Evolutionary conservation across 1,284 basidiomycete species (phyloP).

Genomic region (Dichomitus squalens): DNA sequence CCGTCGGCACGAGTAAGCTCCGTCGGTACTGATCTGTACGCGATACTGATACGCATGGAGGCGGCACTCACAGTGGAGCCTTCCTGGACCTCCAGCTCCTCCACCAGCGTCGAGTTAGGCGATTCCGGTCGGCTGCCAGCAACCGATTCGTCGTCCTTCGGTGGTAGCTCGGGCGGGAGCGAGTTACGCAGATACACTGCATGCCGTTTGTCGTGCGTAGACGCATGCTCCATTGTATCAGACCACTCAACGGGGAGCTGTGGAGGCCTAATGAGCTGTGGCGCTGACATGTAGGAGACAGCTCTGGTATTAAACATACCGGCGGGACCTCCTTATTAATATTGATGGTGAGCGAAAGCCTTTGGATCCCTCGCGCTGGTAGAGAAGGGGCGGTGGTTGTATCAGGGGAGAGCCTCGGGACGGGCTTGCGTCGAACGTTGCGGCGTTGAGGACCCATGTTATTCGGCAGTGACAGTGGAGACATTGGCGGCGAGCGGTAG

Average conservation of each 20-base stretch:
- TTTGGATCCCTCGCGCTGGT: slow-evolving; percentile 27
- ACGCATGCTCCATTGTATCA: slow-evolving; percentile 43
- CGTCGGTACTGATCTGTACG: slow-evolving; percentile 8
- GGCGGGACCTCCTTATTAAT: slow-evolving; percentile 44
- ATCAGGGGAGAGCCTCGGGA: slow-evolving; percentile 62
- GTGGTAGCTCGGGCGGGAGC: slow-evolving; percentile 7
- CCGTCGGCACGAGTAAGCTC: slow-evolving; percentile 2
- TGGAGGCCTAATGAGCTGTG: slow-evolving; percentile 20
- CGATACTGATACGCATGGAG: slow-evolving; percentile 11
- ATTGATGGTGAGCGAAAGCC: slow-evolving; percentile 32
- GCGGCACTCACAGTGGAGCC: slow-evolving; percentile 12
- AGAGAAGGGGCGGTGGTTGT: slow-evolving; percentile 46
- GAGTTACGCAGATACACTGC: slow-evolving; percentile 20
- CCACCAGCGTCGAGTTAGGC: slow-evolving; percentile 11
- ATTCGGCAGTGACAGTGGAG: not conserved
- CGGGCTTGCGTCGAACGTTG: slow-evolving; percentile 64
- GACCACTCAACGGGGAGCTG: slow-evolving; percentile 57
- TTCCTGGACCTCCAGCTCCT: slow-evolving; percentile 32
- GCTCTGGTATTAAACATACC: slow-evolving; percentile 35
- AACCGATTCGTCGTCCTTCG: slow-evolving; percentile 11
- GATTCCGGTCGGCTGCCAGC: slow-evolving; percentile 15
- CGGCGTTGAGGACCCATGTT: slow-evolving; percentile 19
- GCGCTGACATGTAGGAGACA: not conserved
- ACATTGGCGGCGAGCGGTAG: not conserved
- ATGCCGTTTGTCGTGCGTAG: slow-evolving; percentile 33